Base-by-base conservation (phyloP, 805 yeast genomes). In the Metschnikowia baotianmanensis region DNA sequence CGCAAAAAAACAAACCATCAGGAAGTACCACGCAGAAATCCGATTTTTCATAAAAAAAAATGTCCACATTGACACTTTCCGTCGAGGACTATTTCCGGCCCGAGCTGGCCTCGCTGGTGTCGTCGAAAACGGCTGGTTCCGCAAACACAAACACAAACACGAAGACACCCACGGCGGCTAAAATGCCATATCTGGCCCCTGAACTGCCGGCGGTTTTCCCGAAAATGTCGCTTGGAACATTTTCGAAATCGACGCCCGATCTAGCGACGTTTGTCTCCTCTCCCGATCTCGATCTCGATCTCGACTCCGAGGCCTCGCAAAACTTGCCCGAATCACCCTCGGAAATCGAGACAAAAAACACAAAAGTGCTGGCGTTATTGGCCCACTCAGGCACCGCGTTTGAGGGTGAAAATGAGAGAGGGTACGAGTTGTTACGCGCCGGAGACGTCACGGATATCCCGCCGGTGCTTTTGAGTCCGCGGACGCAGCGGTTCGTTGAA, bases 11-110 rank as follows among this genome's bases (percentile, higher is more conserved):
- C n/a, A n/a, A 15, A 9, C 26, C 25, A 7, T 6, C 18, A 25
- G 18, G n/a, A 26, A 25, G 18, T 8, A 5, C 19, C 25, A 27
- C 25, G 19, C 33, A 28, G 6, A 29, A 16, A 17, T 17, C 11
- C 12, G 6, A 9, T 25, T 6, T 5, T 15, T 8, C 16, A 19
- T 26, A n/a, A 22, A 20, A 36, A 16, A 17, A 9, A 13, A 50
- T 50, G 54, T 40, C 52, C 33, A 48, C 54, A 6, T 33, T 50
- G 32, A 48, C 54, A 17, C 36, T 50, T 31, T 31, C 52, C n/a
- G 46, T 48, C 32, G 50, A 45, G 22, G 42, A 42, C 38, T 40
- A 35, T 43, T 45, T 45, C 31, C 21, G 42, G 12, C 36, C 51
- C 26, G 48, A 49, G 22, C 38, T 34, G 25, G 29, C 40, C 10